Evolutionary conservation across 73 alveolate genomes (phyloP), one percentile per base, ranked within the genome.

Genomic region (Tetrahymena borealis): DNA sequence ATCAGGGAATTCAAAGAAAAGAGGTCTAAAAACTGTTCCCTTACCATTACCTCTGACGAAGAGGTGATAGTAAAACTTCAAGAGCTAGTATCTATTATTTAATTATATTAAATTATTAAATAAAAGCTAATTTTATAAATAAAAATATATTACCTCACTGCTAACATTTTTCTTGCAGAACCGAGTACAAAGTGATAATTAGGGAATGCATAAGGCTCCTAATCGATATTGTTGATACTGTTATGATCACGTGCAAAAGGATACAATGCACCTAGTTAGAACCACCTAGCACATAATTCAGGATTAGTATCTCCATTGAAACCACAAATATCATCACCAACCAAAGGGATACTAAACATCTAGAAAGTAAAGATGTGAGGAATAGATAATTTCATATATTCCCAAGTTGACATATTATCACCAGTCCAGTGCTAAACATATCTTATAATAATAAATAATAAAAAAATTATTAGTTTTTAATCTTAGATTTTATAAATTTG

Each of bases 281-380:
- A 93, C 99, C 99, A 98, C 90, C 99, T 96, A 7, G 98, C 93
- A 94, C 99, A 98, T 78, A 98, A 90, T 42, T 98, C 98, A 11
- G 96, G 94, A 94, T 93, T 95, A 90, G 97, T 60, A 40, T 95
- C 91, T 2, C 94, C 96, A 32, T 90, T 79, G 93, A 96, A 97
- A 32, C 99, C 99, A 91, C 99, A 98, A 32, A 98, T 96, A 91
- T 96, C 98, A 31, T 98, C 97, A 15, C 99, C 99, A 12, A 98
- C 91, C 78, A 97, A 92, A 13, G 99, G 99, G 38, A 98, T 98
- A 15, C 99, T 99, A 94, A 96, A 98, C 92, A 98, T 94, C 94
- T 97, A 96, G 94, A 97, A 97, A 41, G 96, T 91, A 94, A 98
- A 92, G 79, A 98, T 93, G 12, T 97, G 98, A 18, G 97, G 77